phyloP scores from a whole-genome alignment of 164 flowering plant genomes.

The Sextonia rubra region DNA sequence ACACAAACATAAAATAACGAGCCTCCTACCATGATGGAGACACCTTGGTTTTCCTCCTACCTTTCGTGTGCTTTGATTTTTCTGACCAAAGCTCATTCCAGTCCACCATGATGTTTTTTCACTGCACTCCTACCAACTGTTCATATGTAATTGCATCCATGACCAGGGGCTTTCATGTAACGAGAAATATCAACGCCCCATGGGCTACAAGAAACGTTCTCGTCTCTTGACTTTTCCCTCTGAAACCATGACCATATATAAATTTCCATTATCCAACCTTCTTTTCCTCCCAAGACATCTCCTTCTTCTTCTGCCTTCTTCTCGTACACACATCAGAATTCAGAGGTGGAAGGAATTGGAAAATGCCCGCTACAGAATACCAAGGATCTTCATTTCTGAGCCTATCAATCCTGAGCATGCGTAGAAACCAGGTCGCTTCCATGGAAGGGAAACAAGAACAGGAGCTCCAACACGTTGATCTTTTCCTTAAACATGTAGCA shows the following conservation, averaged over 20 bases:
- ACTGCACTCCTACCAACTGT: too few relatives aligned
- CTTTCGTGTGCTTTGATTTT: too few relatives aligned
- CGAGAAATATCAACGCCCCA: too few relatives aligned
- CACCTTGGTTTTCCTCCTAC: not conserved
- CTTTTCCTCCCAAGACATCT: constrained; percentile 1
- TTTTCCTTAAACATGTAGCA: constrained; percentile 57
- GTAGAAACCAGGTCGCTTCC: constrained; percentile 62
- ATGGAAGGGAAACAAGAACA: constrained; percentile 57
- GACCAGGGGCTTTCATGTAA: too few relatives aligned
- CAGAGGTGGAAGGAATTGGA: not conserved
- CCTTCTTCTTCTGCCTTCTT: not conserved
- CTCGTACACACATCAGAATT: not conserved
- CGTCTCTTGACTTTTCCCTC: not conserved
- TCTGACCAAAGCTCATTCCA: too few relatives aligned
- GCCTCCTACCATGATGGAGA: not conserved
- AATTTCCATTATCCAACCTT: not conserved
- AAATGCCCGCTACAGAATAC: constrained; percentile 54
- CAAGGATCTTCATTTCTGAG: constrained; percentile 56
- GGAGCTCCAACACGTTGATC: constrained; percentile 58
- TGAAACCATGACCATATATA: not conserved
- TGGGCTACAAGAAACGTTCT: too few relatives aligned
- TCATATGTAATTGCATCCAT: not conserved
- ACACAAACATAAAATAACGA: not conserved
- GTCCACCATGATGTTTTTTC: not conserved
- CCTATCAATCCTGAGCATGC: constrained; percentile 63